Conservation (phyloP, 805 yeast species). For the Ogataea saltuana region DNA sequence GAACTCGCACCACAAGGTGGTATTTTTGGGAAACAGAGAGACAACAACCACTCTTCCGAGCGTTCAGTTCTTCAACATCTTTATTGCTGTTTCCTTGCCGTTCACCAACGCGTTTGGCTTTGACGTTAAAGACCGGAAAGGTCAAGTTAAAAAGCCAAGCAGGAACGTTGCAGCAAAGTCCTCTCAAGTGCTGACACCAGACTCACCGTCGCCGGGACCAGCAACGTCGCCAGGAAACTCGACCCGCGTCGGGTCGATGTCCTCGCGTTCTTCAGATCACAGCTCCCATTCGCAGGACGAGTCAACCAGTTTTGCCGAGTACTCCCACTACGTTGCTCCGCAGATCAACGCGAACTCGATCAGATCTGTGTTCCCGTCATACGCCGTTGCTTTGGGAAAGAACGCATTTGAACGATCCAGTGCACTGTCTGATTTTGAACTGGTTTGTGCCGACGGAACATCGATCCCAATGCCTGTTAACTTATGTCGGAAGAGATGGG, state of each 20-base stretch:
- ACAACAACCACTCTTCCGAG: slow-evolving; percentile 48
- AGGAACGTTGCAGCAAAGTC: background rate
- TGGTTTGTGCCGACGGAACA: slow-evolving; percentile 69
- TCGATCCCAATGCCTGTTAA: slow-evolving; percentile 61
- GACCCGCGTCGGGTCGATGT: slow-evolving; percentile 1
- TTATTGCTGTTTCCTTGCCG: slow-evolving; percentile 53
- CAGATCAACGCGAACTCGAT: slow-evolving; percentile 64
- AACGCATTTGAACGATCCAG: slow-evolving; percentile 69
- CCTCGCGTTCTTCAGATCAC: slow-evolving; percentile 7
- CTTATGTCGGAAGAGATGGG: slow-evolving; percentile 75
- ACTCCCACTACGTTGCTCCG: slow-evolving; percentile 76
- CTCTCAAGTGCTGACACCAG: too few relatives aligned
- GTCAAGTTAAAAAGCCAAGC: too few relatives aligned
- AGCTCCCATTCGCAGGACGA: slow-evolving; percentile 6
- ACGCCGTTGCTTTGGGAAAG: slow-evolving; percentile 76
- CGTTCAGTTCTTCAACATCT: slow-evolving; percentile 47
- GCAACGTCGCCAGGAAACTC: background rate
- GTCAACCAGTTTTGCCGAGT: slow-evolving; percentile 56
- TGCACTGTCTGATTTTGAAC: slow-evolving; percentile 67
- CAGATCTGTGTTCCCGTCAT: slow-evolving; percentile 70
- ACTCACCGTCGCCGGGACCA: background rate
- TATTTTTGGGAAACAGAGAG: slow-evolving; percentile 56
- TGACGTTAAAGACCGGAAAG: slow-evolving; percentile 10
- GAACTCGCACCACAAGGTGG: slow-evolving; percentile 75
- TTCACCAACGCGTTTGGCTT: slow-evolving; percentile 46